These are phyloP conservation scores for Leishmania aethiopica DNA, from an alignment of 208 protist genomes.

Conservation along the genomic window DNA sequence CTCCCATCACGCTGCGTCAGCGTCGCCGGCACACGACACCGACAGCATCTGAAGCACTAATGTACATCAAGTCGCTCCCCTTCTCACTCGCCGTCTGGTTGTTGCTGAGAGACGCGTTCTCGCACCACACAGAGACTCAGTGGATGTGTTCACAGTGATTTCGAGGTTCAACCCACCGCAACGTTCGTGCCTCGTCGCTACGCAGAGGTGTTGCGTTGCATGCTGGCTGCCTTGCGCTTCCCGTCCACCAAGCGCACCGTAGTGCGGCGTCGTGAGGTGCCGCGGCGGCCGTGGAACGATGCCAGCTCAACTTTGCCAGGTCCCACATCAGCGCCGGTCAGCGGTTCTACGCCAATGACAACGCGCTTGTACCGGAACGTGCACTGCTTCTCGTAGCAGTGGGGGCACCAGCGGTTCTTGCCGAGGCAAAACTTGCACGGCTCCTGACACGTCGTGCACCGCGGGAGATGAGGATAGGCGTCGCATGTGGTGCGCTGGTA, in stretches of 20 bases:
- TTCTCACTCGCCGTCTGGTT: not conserved
- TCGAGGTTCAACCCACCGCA: not conserved
- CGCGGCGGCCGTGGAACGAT: not conserved
- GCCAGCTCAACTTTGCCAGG: slow-evolving; percentile 14
- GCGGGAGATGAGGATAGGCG: slow-evolving; percentile 79
- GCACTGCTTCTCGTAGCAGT: slow-evolving; percentile 89
- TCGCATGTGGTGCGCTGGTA: slow-evolving; percentile 87
- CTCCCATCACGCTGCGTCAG: not conserved
- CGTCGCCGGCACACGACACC: no score
- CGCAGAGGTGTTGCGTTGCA: not conserved
- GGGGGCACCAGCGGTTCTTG: slow-evolving; percentile 82
- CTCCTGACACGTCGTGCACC: slow-evolving; percentile 67
- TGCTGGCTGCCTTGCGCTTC: not conserved
- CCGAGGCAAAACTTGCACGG: slow-evolving; percentile 79
- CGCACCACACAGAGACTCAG: not conserved
- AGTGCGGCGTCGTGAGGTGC: slow-evolving; percentile 19
- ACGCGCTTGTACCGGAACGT: slow-evolving; percentile 74
- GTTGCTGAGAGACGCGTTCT: not conserved
- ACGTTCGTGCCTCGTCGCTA: not conserved
- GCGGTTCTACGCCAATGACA: slow-evolving; percentile 58
- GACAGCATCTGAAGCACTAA: not conserved
- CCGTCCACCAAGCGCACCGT: slow-evolving; percentile 27
- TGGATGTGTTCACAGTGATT: not conserved
- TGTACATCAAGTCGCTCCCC: not conserved
- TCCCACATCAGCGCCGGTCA: slow-evolving; percentile 22